A percentile compares a stretch with the other conserved stretches of the same genome.
Conservation (phyloP, 176 grass and related monocot species). For the Hsuehochloa calcarea region DNA sequence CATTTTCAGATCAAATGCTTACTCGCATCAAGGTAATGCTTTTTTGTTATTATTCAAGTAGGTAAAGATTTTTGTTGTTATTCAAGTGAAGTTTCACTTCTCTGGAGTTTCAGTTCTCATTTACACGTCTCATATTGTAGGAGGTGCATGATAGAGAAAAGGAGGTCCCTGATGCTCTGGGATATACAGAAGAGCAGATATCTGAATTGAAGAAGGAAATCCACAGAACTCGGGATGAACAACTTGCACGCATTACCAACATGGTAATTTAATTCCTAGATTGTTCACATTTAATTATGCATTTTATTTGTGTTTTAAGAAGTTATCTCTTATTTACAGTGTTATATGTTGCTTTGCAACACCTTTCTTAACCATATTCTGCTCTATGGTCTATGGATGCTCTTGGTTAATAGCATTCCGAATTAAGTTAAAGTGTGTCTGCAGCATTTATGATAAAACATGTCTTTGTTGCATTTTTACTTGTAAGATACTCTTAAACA, state of each 20-base stretch:
- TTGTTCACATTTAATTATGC: not conserved
- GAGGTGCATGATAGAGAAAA: slow-evolving; percentile 67
- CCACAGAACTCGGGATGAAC: slow-evolving; percentile 61
- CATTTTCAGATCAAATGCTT: slow-evolving; percentile 72
- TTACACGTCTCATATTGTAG: slow-evolving; percentile 28
- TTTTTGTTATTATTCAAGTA: not conserved
- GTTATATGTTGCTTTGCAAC: not conserved
- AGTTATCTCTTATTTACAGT: not conserved
- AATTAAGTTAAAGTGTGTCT: not conserved
- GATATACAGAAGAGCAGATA: slow-evolving; percentile 63
- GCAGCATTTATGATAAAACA: not conserved
- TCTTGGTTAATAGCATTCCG: not conserved
- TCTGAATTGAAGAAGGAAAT: slow-evolving; percentile 65
- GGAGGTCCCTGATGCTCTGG: slow-evolving; percentile 32
- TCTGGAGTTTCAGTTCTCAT: slow-evolving; percentile 13
- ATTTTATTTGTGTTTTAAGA: not conserved
- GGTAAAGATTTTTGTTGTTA: not conserved
- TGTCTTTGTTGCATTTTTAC: not conserved
- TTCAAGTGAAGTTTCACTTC: not conserved
- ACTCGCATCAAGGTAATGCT: slow-evolving; percentile 55
- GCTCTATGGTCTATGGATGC: not conserved
- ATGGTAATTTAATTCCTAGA: slow-evolving; percentile 48
- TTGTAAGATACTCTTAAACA: not conserved
- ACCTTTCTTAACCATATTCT: not conserved
- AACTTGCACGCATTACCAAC: slow-evolving; percentile 60